These are phyloP conservation scores for Pyrenula massariospora DNA, from an alignment of 495 filamentous ascomycete genomes.

Conservation along the genomic window DNA sequence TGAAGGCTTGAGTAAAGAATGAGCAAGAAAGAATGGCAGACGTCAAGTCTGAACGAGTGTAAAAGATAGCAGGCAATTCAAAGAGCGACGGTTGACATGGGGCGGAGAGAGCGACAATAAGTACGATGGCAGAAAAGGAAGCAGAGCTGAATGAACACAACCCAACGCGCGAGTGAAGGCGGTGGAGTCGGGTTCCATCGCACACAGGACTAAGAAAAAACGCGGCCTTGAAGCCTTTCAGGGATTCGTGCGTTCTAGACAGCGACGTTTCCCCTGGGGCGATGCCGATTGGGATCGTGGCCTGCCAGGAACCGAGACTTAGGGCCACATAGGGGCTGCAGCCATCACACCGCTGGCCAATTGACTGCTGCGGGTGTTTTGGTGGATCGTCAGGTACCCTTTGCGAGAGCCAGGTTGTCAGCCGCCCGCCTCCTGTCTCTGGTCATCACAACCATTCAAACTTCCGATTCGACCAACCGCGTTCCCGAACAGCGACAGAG, in stretches of 20 bases:
- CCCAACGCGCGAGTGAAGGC: neutral
- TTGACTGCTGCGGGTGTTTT: neutral
- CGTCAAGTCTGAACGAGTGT: neutral
- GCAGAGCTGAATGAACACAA: neutral
- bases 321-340: neutral
- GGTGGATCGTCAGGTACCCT: neutral
- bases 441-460: neutral
- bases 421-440: neutral
- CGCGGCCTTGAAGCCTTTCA: neutral
- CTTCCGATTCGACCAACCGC: neutral
- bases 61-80: neutral
- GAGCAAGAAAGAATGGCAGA: neutral
- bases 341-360: neutral
- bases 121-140: neutral
- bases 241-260: neutral
- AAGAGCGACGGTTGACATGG: neutral
- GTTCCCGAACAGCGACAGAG: too few species aligned
- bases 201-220: neutral
- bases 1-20: neutral
- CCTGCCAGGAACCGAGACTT: neutral
- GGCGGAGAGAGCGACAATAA: neutral
- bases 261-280: neutral
- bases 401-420: neutral
- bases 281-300: neutral
- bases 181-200: neutral